Conservation (phyloP, 495 filamentous ascomycete genomes). For the Peziza echinospora region DNA sequence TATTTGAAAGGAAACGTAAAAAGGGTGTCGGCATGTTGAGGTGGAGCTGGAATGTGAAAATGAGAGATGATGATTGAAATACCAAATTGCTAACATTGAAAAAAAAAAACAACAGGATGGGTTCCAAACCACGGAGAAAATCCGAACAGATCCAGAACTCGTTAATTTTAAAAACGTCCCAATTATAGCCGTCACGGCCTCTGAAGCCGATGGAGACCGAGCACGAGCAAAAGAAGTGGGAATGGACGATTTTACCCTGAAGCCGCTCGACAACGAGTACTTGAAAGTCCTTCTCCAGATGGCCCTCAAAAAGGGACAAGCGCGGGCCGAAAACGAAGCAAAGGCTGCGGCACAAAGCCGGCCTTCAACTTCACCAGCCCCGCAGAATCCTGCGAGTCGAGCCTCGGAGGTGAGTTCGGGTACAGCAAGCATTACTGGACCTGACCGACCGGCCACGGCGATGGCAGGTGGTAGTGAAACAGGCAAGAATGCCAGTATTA, state of each 20-base stretch:
- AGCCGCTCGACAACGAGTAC: slow-evolving; percentile 9
- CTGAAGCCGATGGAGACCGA: slow-evolving; percentile 8
- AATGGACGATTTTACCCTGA: slow-evolving; percentile 13
- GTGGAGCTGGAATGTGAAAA: too few species aligned
- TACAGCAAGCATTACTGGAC: too few species aligned
- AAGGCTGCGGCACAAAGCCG: too few species aligned
- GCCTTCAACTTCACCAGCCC: too few species aligned
- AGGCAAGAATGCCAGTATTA: neutral
- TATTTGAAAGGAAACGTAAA: neutral
- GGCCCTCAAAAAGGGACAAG: neutral
- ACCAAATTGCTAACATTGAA: too few species aligned
- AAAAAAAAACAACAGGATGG: too few species aligned
- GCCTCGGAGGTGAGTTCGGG: too few species aligned
- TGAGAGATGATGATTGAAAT: too few species aligned
- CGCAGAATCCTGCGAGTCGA: too few species aligned
- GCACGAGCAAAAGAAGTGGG: slow-evolving; percentile 10
- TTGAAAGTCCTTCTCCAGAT: slow-evolving; percentile 9
- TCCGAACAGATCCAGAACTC: slow-evolving; percentile 7
- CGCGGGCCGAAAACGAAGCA: neutral
- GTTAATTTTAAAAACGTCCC: slow-evolving; percentile 8
- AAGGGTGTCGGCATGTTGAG: neutral
- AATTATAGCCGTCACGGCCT: slow-evolving; percentile 12
- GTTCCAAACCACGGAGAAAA: slow-evolving; percentile 11
- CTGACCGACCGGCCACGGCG: too few species aligned
- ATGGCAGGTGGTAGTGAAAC: neutral